Evolutionary conservation across 1,139 yeast genomes (phyloP).

Genomic region (Pichia sp.): DNA sequence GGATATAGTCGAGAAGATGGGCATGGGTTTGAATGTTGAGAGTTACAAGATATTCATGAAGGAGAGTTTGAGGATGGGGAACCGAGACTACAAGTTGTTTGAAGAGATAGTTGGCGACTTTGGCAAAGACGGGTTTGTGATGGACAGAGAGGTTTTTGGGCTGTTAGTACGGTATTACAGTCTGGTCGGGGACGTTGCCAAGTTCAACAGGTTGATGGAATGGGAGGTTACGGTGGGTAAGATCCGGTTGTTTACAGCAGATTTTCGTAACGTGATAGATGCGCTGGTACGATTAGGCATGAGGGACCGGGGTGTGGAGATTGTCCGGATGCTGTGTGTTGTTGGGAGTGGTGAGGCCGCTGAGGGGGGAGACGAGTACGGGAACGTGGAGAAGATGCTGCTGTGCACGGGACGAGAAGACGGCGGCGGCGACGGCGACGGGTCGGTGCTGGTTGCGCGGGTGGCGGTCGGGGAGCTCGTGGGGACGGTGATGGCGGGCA

Average conservation of each 20-base stretch:
- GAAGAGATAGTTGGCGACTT: slow-evolving; percentile 17
- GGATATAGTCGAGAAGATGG: slow-evolving; percentile 13
- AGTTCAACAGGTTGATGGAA: slow-evolving; percentile 18
- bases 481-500: background rate
- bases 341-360: background rate
- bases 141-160: slow-evolving; percentile 19
- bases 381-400: background rate
- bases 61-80: slow-evolving; percentile 14
- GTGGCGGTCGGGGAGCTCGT: too few relatives aligned
- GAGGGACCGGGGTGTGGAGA: slow-evolving; percentile 17
- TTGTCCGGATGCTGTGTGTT: slow-evolving; percentile 5
- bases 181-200: slow-evolving; percentile 10
- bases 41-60: slow-evolving; percentile 18
- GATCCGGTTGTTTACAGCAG: slow-evolving; percentile 15
- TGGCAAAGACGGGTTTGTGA: slow-evolving; percentile 10
- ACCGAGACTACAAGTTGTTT: slow-evolving; percentile 15
- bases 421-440: background rate
- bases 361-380: background rate
- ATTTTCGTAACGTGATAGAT: slow-evolving; percentile 15
- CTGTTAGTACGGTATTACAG: slow-evolving; percentile 16
- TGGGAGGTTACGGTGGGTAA: slow-evolving; percentile 14
- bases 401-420: too few relatives aligned
- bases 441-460: background rate
- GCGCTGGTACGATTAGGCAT: slow-evolving; percentile 16
- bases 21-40: slow-evolving; percentile 9